A percentile compares a stretch with the other conserved stretches of the same genome.
These are phyloP conservation scores for Peltaster fructicola DNA, from an alignment of 2,329 filamentous ascomycete species.

Conservation along the genomic window DNA sequence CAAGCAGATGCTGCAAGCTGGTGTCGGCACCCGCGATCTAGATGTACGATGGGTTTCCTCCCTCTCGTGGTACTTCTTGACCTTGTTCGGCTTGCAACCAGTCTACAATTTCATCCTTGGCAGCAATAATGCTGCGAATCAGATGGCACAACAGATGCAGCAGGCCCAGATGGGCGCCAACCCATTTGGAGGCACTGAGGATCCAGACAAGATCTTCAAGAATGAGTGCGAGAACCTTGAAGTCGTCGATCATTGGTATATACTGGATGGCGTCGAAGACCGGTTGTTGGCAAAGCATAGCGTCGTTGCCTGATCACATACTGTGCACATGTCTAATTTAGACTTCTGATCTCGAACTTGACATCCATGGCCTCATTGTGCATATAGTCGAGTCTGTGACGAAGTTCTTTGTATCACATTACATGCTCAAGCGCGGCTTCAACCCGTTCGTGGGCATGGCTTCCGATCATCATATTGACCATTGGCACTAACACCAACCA, in stretches of 20 bases:
- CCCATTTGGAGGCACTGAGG: slow-evolving; percentile 70
- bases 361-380: too few relatives aligned
- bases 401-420: too few relatives aligned
- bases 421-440: too few relatives aligned
- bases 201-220: slow-evolving; percentile 88
- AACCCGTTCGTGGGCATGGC: too few relatives aligned
- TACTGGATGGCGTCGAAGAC: slow-evolving; percentile 74
- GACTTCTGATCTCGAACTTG: too few relatives aligned
- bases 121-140: slow-evolving; percentile 82
- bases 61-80: slow-evolving; percentile 97
- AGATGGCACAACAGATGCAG: slow-evolving; percentile 34
- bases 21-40: slow-evolving; percentile 86
- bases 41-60: slow-evolving; percentile 98
- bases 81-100: slow-evolving; percentile 87
- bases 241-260: slow-evolving; percentile 83
- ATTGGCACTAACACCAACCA: too few relatives aligned
- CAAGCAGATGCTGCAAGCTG: slow-evolving; percentile 97
- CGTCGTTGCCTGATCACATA: slow-evolving; percentile 7
- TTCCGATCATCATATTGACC: too few relatives aligned
- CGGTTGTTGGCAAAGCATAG: slow-evolving; percentile 43
- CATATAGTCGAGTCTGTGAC: too few relatives aligned
- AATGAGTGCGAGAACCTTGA: slow-evolving; percentile 89
- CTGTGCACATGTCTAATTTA: too few relatives aligned
- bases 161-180: slow-evolving; percentile 50
- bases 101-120: slow-evolving; percentile 95